These are phyloP conservation scores for Colletotrichum abscissum DNA, from an alignment of 2,329 filamentous ascomycete species.

Conservation along the genomic window DNA sequence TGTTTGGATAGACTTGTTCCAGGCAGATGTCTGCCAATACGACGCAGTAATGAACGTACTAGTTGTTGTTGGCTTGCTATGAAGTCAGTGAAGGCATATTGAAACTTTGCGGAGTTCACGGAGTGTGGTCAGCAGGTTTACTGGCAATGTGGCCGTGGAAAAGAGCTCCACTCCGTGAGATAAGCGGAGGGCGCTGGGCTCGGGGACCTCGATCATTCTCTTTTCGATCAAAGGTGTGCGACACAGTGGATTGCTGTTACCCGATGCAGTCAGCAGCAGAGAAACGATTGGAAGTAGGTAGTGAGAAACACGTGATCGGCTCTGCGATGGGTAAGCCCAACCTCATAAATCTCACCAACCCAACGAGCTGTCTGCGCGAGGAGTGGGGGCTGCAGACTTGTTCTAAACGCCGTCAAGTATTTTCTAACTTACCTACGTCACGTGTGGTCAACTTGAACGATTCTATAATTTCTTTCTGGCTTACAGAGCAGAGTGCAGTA, in stretches of 20 bases:
- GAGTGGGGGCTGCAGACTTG: too few species aligned
- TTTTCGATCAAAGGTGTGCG: background rate
- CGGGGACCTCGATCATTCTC: background rate
- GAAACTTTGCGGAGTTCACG: background rate
- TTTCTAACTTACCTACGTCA: background rate
- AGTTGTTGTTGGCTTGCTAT: background rate
- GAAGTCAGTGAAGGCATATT: slow-evolving; percentile 8
- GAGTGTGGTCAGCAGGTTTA: slow-evolving; percentile 3
- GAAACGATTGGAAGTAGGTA: background rate
- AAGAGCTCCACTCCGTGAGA: background rate
- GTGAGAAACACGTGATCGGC: background rate
- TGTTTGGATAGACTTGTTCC: background rate
- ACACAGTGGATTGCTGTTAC: background rate
- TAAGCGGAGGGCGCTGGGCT: background rate
- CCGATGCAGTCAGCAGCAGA: slow-evolving; percentile 1
- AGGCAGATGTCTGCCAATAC: background rate
- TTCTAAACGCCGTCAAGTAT: background rate
- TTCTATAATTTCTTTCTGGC: background rate
- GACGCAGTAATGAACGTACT: background rate
- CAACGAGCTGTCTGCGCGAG: too few species aligned
- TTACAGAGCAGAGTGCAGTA: slow-evolving; percentile 27
- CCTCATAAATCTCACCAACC: background rate
- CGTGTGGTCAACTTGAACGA: background rate
- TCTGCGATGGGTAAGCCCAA: background rate
- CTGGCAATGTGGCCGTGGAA: background rate